A percentile compares a stretch with the other conserved stretches of the same genome.
phyloP scores from a whole-genome alignment of 2,329 filamentous ascomycete species.

The Trichothecium sympodiale region DNA sequence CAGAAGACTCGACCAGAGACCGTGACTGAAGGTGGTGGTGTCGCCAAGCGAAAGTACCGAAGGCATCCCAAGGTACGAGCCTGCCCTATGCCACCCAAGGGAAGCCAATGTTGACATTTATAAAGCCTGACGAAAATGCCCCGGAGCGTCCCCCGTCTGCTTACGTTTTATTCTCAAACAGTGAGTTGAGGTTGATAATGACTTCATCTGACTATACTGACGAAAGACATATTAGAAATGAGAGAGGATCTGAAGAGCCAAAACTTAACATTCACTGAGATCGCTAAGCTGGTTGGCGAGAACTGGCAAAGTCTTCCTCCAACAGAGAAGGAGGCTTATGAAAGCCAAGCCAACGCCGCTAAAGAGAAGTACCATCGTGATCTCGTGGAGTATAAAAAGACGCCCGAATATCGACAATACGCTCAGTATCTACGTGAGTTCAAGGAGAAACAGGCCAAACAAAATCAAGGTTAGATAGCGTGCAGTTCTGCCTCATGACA shows the following conservation, averaged over 20 bases:
- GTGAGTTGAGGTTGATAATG: constrained; percentile 32
- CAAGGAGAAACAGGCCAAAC: constrained; percentile 56
- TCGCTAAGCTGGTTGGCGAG: constrained; percentile 72
- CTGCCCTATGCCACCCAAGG: too few species aligned
- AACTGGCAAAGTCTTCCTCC: constrained; percentile 65
- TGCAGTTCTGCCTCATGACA: not conserved
- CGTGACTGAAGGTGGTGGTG: constrained; percentile 29
- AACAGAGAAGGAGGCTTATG: constrained; percentile 59
- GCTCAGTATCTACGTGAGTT: constrained; percentile 66
- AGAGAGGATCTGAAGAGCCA: constrained; percentile 67
- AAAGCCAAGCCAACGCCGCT: constrained; percentile 57
- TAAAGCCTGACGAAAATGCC: constrained; percentile 63
- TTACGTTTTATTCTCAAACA: constrained; percentile 79
- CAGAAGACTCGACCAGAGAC: constrained; percentile 40
- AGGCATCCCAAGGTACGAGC: constrained; percentile 66
- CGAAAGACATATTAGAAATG: constrained; percentile 41
- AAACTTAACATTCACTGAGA: constrained; percentile 70
- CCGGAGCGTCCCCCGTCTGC: constrained; percentile 72
- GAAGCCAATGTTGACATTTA: constrained; percentile 1
- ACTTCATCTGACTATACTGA: not conserved
- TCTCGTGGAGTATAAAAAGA: constrained; percentile 68
- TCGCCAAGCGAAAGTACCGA: constrained; percentile 63
- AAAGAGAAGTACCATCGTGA: constrained; percentile 72
- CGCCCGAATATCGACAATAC: constrained; percentile 56
- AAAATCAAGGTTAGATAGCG: constrained; percentile 37